phyloP scores from a whole-genome alignment of 2,329 filamentous ascomycete genomes.

The Eurotiales sp. region DNA sequence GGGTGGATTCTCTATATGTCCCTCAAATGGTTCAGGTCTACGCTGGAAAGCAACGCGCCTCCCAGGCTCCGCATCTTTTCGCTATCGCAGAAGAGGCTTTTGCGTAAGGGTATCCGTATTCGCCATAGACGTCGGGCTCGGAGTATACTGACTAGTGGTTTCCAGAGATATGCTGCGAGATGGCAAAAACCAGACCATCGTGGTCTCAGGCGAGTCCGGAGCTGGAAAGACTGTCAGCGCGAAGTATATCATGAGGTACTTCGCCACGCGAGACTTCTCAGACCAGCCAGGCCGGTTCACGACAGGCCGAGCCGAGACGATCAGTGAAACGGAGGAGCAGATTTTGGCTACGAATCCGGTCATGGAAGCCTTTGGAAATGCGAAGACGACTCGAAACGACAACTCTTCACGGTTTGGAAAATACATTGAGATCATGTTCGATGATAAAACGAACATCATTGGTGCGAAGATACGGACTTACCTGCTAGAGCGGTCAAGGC shows the following conservation, averaged over 20 bases:
- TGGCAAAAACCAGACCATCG: slow-evolving; percentile 93
- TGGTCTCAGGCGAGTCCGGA: slow-evolving; percentile 98
- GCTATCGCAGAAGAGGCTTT: slow-evolving; percentile 99
- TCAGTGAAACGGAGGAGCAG: slow-evolving; percentile 98
- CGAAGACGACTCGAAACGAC: slow-evolving; percentile 98
- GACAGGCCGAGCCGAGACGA: slow-evolving; percentile 71
- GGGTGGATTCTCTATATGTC: slow-evolving; percentile 96
- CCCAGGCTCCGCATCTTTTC: slow-evolving; percentile 95
- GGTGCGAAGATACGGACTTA: slow-evolving; percentile 97
- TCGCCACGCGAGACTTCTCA: slow-evolving; percentile 92
- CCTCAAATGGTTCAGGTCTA: slow-evolving; percentile 99
- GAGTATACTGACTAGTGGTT: neutral
- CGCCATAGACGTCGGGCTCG: slow-evolving; percentile 35
- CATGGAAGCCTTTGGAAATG: slow-evolving; percentile 99
- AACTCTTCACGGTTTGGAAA: slow-evolving; percentile 99
- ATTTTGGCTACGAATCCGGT: slow-evolving; percentile 98
- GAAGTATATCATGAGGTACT: slow-evolving; percentile 99
- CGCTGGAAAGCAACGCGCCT: slow-evolving; percentile 91
- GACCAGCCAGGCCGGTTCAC: slow-evolving; percentile 75
- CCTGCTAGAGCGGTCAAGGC: slow-evolving; percentile 85
- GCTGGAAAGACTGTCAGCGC: slow-evolving; percentile 98
- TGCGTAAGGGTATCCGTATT: slow-evolving; percentile 59
- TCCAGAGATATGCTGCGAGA: slow-evolving; percentile 92
- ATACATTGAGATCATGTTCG: slow-evolving; percentile 99
- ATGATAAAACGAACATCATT: slow-evolving; percentile 90